Percentiles rank a stretch among this genome's conserved stretches.
Evolutionary conservation across 768 basidiomycete genomes (phyloP).

Genomic region (Kwoniella sp.): DNA sequence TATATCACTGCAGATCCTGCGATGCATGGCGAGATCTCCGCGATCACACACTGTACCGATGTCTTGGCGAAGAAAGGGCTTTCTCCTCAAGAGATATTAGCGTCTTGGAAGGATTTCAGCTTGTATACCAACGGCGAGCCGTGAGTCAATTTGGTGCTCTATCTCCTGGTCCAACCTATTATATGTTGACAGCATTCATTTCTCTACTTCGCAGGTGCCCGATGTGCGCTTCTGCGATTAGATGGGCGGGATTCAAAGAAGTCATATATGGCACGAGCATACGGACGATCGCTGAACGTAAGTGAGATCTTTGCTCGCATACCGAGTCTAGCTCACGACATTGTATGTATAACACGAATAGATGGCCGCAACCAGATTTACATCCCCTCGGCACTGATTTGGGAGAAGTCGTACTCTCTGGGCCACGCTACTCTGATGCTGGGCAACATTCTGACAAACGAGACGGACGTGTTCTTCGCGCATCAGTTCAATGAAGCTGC

Average conservation of each 20-base stretch:
- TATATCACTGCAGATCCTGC: constrained; percentile 29
- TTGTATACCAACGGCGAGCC: constrained; percentile 51
- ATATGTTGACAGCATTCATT: constrained; percentile 1
- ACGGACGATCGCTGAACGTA: constrained; percentile 39
- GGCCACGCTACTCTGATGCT: constrained; percentile 38
- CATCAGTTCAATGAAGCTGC: constrained; percentile 40
- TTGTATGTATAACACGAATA: too few species aligned
- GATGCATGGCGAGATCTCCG: constrained; percentile 47
- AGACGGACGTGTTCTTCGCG: constrained; percentile 34
- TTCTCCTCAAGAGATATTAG: constrained; percentile 37
- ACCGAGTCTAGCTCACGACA: too few species aligned
- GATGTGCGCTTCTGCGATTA: constrained; percentile 40
- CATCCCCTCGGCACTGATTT: constrained; percentile 44
- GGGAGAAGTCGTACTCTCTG: constrained; percentile 40
- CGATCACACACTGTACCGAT: constrained; percentile 43
- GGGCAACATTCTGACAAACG: constrained; percentile 36
- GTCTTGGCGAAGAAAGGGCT: constrained; percentile 34
- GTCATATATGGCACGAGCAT: constrained; percentile 45
- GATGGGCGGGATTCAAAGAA: constrained; percentile 48
- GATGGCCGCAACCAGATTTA: constrained; percentile 48
- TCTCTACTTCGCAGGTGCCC: constrained; percentile 19
- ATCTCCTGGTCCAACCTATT: too few species aligned
- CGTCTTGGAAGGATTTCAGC: constrained; percentile 36
- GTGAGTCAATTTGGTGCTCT: constrained; percentile 27
- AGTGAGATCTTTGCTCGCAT: constrained; percentile 14